Base-by-base conservation (phyloP, 2,329 filamentous ascomycete species). In the Cercospora beticola region DNA sequence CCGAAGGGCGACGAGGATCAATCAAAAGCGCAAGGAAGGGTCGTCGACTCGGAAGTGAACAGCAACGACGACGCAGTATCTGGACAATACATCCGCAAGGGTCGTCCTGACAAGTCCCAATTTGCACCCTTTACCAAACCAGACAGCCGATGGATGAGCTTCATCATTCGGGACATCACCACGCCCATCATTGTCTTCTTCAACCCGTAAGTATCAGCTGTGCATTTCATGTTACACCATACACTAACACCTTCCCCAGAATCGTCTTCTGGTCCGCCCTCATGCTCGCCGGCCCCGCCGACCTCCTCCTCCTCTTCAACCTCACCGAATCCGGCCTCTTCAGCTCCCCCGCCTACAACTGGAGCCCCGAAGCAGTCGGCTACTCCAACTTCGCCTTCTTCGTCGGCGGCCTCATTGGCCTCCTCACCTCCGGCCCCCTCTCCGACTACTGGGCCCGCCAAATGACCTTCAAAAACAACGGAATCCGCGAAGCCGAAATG, bases 401-500 rank as follows among this genome's bases (percentile, higher is more conserved):
- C 33, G 75, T 81, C 2, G 83, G 83, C 12, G 81, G 76, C 28
- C 64, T 82, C 30, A 68, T 84, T 33, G 82, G 83, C 2, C 76
- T 84, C 1, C 69, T 78, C 12, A 83, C 86, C 0, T 85, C 86
- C 14, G 83, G 88, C 10, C 83, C 84, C 0, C 85, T 86, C 56
- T 87, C 87, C 65, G 84, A 88, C 72, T 80, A 79, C 74, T 76
- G 83, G 8, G 83, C 84, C 18, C 83, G 85, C 60, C 80, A 78
- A 65, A 78, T 85, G 23, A 88, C 87, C 0, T 79, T 77, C 63
- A 80, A 81, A 30, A 89, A 88, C 71, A 81, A 82, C 4, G 87
- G 87, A 5, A 81, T 88, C 21, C 80, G 86, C n/a, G 83, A 87
- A 61, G 85, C 87, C 0, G 86, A 88, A 73, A 88, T 88, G 86